A percentile compares a stretch with the other conserved stretches of the same genome.
Evolutionary conservation across 305 asterid species (phyloP).

Genomic region (Stenogyne calaminthoides): DNA sequence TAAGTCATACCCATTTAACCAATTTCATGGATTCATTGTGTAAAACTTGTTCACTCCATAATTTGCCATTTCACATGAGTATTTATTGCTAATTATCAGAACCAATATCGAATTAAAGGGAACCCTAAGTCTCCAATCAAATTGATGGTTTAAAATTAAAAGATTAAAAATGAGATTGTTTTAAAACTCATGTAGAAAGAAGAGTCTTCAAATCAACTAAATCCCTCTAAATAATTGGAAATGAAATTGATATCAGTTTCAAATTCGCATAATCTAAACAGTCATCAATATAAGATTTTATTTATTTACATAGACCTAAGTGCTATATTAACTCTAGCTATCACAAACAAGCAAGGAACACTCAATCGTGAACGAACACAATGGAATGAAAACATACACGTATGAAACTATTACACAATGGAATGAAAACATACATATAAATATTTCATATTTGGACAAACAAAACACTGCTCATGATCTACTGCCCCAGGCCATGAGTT

Average conservation of each 20-base stretch:
- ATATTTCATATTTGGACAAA: neutral
- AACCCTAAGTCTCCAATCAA: no score
- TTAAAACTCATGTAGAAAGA: neutral
- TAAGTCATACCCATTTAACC: no score
- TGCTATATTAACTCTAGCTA: neutral
- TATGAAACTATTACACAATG: no score
- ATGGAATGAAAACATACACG: neutral
- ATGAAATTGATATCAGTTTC: neutral
- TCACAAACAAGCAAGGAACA: neutral
- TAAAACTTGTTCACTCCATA: no score
- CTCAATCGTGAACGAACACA: neutral
- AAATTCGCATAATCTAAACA: neutral
- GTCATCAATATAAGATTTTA: no score
- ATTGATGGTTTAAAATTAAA: no score
- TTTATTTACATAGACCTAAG: neutral
- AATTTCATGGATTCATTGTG: no score
- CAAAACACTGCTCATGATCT: neutral
- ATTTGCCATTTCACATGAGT: no score
- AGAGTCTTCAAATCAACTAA: neutral
- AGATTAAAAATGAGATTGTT: neutral
- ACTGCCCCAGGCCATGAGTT: conserved; percentile 6
- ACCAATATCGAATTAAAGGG: no score
- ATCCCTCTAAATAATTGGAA: no score
- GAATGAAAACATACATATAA: no score
- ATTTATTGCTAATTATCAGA: no score